Conservation (phyloP, 345 rosid genomes). For the Citrus hindsii region DNA sequence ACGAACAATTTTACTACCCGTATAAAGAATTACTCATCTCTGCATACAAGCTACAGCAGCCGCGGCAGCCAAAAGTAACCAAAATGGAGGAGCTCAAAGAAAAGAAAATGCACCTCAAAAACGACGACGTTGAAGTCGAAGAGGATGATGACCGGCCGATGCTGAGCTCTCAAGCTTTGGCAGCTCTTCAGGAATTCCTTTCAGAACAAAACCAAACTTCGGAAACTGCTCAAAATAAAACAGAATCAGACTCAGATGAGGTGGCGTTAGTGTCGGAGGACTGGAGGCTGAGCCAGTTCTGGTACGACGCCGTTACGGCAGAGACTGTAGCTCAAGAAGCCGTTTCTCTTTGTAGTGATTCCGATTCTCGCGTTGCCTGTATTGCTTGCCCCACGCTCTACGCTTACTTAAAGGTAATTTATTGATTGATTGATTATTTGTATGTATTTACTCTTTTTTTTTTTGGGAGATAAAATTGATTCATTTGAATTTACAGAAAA, state of each 20-base stretch:
- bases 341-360: constrained; percentile 28
- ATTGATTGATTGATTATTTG: neutral
- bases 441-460: neutral
- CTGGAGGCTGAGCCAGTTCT: constrained; percentile 96
- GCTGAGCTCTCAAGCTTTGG: constrained; percentile 75
- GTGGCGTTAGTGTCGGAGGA: constrained; percentile 69
- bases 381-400: constrained; percentile 91
- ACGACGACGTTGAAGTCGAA: constrained; percentile 7
- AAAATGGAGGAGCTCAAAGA: constrained; percentile 5
- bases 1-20: no score
- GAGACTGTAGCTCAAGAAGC: constrained; percentile 73
- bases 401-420: constrained; percentile 70
- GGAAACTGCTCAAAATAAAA: constrained; percentile 6
- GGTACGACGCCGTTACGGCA: constrained; percentile 89
- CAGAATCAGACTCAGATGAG: constrained; percentile 10
- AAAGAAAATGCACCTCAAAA: neutral
- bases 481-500: constrained; percentile 38
- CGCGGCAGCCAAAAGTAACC: neutral
- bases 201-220: constrained; percentile 43
- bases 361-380: constrained; percentile 53
- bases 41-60: no score
- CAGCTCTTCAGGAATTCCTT: constrained; percentile 74
- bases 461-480: neutral
- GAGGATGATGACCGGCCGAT: constrained; percentile 57
- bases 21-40: neutral